Conservation (phyloP, 768 basidiomycete species). For the Chalciporus chontae region DNA sequence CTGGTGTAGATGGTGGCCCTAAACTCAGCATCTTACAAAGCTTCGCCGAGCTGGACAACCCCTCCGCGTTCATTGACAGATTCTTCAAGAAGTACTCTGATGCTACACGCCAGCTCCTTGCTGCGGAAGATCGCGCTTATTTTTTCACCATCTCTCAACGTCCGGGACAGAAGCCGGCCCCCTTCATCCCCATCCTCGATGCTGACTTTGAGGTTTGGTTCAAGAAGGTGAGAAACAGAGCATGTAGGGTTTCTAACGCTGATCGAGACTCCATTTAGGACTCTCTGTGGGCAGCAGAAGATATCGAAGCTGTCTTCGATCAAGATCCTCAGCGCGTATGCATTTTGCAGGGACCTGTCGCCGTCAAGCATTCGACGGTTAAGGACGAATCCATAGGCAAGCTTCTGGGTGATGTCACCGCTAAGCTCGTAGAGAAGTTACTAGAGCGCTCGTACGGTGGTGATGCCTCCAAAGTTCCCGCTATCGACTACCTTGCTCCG, state of each 20-base stretch:
- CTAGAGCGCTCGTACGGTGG: constrained; percentile 75
- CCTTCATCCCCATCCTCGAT: constrained; percentile 96
- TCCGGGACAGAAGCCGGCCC: constrained; percentile 96
- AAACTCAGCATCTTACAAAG: constrained; percentile 86
- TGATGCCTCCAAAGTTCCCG: constrained; percentile 72
- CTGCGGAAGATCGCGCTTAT: constrained; percentile 90
- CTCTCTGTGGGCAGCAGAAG: constrained; percentile 96
- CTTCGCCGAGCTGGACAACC: constrained; percentile 82
- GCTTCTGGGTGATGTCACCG: constrained; percentile 84
- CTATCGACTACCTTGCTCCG: constrained; percentile 79
- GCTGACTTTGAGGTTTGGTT: constrained; percentile 97
- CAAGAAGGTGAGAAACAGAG: constrained; percentile 73
- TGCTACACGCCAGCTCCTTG: constrained; percentile 81
- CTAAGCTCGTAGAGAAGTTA: constrained; percentile 71
- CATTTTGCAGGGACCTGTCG: constrained; percentile 95
- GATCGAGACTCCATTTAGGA: constrained; percentile 48
- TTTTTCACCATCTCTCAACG: constrained; percentile 96
- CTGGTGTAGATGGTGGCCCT: constrained; percentile 75
- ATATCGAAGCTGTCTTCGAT: constrained; percentile 98
- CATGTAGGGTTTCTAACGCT: constrained; percentile 4
- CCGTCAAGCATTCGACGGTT: constrained; percentile 78
- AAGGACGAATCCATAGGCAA: constrained; percentile 96
- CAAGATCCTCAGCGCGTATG: constrained; percentile 98
- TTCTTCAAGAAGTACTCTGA: constrained; percentile 87
- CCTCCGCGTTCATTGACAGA: constrained; percentile 64